phyloP scores from a whole-genome alignment of 2,329 filamentous ascomycete species.

The Talaromyces albobiverticillius region DNA sequence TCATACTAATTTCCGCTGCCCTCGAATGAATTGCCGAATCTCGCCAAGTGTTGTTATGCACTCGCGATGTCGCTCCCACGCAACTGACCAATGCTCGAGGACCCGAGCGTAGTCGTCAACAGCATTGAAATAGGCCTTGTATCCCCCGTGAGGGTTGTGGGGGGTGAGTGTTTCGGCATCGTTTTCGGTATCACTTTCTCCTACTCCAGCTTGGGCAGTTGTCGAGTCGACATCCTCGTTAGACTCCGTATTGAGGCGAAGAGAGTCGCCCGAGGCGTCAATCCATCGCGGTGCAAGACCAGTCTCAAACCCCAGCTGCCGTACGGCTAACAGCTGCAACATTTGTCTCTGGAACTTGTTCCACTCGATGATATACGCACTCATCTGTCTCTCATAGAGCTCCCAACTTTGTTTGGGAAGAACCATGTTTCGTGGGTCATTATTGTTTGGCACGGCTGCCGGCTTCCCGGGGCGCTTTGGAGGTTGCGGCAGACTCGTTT shows the following conservation, averaged over 20 bases:
- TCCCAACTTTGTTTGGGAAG: constrained; percentile 50
- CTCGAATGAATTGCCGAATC: constrained; percentile 37
- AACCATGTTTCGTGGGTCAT: constrained; percentile 30
- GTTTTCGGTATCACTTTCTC: constrained; percentile 21
- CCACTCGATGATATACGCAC: constrained; percentile 56
- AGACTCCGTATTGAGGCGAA: constrained; percentile 28
- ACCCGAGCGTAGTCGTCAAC: constrained; percentile 46
- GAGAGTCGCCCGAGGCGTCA: constrained; percentile 49
- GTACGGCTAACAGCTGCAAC: constrained; percentile 53
- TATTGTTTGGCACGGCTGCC: constrained; percentile 16
- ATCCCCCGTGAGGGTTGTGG: constrained; percentile 38
- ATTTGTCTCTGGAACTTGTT: constrained; percentile 54
- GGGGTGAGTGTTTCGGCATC: constrained; percentile 29
- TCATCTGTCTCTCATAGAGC: constrained; percentile 53
- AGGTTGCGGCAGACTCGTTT: constrained; percentile 49
- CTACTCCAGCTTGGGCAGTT: constrained; percentile 19
- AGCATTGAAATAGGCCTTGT: constrained; percentile 43
- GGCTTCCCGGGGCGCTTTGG: constrained; percentile 49
- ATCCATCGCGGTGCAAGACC: constrained; percentile 51
- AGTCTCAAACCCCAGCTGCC: constrained; percentile 48
- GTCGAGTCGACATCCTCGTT: background rate
- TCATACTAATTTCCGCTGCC: constrained; percentile 28
- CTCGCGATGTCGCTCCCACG: constrained; percentile 44
- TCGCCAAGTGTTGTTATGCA: constrained; percentile 41
- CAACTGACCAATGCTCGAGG: constrained; percentile 48